phyloP scores from a whole-genome alignment of 176 grass and related monocot species.

The Stipa capillata region DNA sequence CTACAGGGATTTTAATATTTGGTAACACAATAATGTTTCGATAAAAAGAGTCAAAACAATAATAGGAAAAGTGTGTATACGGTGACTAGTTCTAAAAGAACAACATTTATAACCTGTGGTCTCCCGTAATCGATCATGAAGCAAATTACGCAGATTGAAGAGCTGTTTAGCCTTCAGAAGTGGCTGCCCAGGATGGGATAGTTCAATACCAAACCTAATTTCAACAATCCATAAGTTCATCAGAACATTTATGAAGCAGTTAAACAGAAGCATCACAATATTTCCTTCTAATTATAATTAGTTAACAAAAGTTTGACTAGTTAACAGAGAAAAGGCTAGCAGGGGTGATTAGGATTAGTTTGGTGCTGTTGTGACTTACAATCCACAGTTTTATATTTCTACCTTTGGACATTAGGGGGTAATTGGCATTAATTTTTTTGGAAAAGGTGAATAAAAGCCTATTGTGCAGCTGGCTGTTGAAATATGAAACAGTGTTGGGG shows the following conservation, averaged over 20 bases:
- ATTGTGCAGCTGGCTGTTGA: no score
- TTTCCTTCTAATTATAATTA: not conserved
- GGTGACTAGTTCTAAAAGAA: not conserved
- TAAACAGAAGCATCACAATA: not conserved
- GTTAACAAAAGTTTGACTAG: not conserved
- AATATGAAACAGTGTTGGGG: no score
- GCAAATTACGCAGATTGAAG: constrained; percentile 69
- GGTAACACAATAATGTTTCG: not conserved
- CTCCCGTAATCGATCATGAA: constrained; percentile 59
- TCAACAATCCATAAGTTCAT: constrained; percentile 22
- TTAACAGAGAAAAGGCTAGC: not conserved
- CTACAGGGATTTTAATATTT: not conserved
- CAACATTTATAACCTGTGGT: constrained; percentile 49
- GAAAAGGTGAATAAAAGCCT: no score
- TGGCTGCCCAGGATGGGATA: constrained; percentile 75
- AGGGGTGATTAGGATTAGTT: not conserved
- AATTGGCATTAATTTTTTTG: no score
- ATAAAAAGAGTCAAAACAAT: not conserved
- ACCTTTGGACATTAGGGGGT: no score
- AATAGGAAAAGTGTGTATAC: not conserved
- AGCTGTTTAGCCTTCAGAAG: constrained; percentile 78
- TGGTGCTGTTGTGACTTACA: no score
- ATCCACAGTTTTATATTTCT: no score
- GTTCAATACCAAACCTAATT: constrained; percentile 48
- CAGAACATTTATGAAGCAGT: constrained; percentile 11